phyloP scores from a whole-genome alignment of 805 yeast species.

The Candida namnaoensis region DNA sequence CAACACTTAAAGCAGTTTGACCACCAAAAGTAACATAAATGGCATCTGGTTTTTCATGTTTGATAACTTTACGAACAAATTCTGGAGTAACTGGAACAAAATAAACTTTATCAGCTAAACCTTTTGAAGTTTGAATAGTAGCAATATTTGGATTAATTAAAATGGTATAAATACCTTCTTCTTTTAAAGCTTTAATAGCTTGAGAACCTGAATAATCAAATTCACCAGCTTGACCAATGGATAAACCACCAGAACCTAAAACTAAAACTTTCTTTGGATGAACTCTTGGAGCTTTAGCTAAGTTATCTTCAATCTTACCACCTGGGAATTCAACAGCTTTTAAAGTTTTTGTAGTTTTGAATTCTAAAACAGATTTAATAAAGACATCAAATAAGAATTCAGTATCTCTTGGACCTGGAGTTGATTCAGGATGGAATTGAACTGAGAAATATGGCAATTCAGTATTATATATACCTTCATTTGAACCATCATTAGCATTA shows the following conservation, averaged over 20 bases:
- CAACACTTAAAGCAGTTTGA: slow-evolving; percentile 95
- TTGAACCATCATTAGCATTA: slow-evolving; percentile 94
- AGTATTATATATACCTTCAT: slow-evolving; percentile 95
- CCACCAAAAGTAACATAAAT: slow-evolving; percentile 98
- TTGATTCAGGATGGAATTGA: slow-evolving; percentile 98
- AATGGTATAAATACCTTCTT: slow-evolving; percentile 94
- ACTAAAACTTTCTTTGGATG: slow-evolving; percentile 87
- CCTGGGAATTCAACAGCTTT: slow-evolving; percentile 88
- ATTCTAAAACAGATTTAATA: slow-evolving; percentile 66
- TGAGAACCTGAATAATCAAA: slow-evolving; percentile 98
- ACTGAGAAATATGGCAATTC: slow-evolving; percentile 90
- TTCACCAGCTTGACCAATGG: slow-evolving; percentile 99
- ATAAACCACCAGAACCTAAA: slow-evolving; percentile 96
- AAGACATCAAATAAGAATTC: slow-evolving; percentile 94
- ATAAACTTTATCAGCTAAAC: slow-evolving; percentile 95
- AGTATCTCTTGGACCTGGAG: slow-evolving; percentile 99
- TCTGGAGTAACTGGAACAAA: slow-evolving; percentile 97
- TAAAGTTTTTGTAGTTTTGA: slow-evolving; percentile 43
- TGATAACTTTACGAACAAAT: slow-evolving; percentile 90
- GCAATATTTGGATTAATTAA: slow-evolving; percentile 97
- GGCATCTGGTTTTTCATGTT: slow-evolving; percentile 94
- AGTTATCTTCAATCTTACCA: slow-evolving; percentile 67
- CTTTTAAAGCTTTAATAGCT: slow-evolving; percentile 96
- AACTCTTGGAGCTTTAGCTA: slow-evolving; percentile 67
- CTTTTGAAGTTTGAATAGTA: slow-evolving; percentile 96